phyloP scores from a whole-genome alignment of 192 early-diverging fungal species.

The Geranomyces variabilis region DNA sequence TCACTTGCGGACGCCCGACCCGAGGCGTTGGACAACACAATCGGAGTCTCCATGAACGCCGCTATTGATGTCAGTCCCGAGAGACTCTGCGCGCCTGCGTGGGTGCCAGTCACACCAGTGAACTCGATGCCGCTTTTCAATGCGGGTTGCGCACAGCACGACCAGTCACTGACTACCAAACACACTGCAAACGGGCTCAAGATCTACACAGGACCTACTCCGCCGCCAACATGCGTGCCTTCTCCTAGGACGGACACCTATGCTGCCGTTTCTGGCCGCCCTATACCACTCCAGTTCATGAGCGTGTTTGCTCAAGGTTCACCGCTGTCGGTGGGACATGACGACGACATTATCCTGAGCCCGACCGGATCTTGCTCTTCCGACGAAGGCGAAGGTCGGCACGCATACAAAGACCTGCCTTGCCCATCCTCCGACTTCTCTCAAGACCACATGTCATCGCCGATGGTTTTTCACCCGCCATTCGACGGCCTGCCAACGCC shows the following conservation, averaged over 20 bases:
- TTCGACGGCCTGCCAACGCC: background rate
- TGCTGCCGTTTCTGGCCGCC: background rate
- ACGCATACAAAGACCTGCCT: background rate
- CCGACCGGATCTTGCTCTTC: background rate
- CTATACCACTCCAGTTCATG: slow-evolving; percentile 12
- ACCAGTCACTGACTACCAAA: background rate
- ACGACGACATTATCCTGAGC: slow-evolving; percentile 8
- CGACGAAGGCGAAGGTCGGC: background rate
- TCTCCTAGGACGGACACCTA: background rate
- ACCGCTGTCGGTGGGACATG: background rate
- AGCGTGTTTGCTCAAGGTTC: slow-evolving; percentile 2
- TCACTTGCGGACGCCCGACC: background rate
- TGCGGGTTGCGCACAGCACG: background rate
- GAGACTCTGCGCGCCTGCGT: background rate
- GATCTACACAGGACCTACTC: slow-evolving; percentile 9
- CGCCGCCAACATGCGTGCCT: slow-evolving; percentile 2
- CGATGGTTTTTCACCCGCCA: slow-evolving; percentile 28
- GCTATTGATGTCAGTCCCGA: slow-evolving; percentile 1
- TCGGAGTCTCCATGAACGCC: too few species aligned
- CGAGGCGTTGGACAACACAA: background rate
- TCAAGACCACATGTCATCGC: slow-evolving; percentile 21
- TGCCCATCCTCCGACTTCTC: slow-evolving; percentile 23
- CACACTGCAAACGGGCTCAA: background rate
- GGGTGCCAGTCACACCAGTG: slow-evolving; percentile 6
- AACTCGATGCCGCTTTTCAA: background rate